phyloP scores from a whole-genome alignment of 345 rosid genomes.

The Angophora floribunda region DNA sequence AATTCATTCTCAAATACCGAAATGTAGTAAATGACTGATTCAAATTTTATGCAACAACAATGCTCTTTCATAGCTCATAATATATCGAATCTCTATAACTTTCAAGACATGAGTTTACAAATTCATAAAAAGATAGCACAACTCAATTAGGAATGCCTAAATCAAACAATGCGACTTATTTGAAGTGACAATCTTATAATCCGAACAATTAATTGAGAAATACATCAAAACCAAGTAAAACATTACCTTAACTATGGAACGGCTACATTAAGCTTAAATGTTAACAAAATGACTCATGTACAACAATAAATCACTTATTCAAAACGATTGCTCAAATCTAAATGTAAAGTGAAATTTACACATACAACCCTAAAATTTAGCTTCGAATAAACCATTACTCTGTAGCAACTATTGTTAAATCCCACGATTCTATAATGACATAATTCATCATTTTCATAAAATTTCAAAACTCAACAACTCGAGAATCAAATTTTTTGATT shows the following conservation, averaged over 20 bases:
- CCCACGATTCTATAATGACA: accelerated
- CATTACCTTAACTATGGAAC: neutral
- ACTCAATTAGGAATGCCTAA: neutral
- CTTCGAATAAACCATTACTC: too few species aligned
- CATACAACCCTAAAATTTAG: neutral
- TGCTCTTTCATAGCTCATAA: neutral
- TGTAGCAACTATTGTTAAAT: too few species aligned
- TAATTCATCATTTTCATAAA: neutral
- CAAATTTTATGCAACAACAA: accelerated
- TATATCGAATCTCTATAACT: neutral
- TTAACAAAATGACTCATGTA: accelerated
- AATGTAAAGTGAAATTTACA: accelerated
- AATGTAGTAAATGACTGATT: neutral
- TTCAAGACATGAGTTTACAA: neutral
- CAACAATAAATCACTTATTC: accelerated
- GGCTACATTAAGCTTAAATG: neutral
- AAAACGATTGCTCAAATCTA: accelerated
- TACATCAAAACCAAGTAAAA: accelerated
- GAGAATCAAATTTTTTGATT: accelerated
- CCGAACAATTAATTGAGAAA: neutral
- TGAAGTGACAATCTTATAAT: accelerated
- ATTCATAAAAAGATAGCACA: neutral
- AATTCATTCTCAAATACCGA: neutral
- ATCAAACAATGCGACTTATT: neutral
- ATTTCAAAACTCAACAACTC: too few species aligned